Evolutionary conservation across 805 yeast species (phyloP).

Genomic region (Saccharomyces eubayanus): DNA sequence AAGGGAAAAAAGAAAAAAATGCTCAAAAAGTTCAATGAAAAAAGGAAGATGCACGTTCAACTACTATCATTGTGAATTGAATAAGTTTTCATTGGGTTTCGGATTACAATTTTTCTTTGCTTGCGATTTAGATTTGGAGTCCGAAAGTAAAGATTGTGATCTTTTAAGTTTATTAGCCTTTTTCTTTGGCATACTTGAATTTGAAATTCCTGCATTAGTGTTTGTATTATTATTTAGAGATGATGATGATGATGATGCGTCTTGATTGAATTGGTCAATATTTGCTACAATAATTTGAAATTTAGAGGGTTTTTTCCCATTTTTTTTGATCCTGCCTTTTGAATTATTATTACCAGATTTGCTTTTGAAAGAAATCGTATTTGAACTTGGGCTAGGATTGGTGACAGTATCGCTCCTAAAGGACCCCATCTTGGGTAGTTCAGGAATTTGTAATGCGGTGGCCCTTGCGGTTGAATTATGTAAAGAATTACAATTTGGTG

Average conservation of each 20-base stretch:
- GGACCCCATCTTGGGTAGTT: slow-evolving; percentile 32
- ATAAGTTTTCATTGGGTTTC: slow-evolving; percentile 5
- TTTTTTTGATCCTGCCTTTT: slow-evolving; percentile 14
- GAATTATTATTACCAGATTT: slow-evolving; percentile 4
- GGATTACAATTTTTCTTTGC: slow-evolving; percentile 3
- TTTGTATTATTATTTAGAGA: slow-evolving; percentile 4
- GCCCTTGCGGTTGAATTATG: slow-evolving; percentile 2
- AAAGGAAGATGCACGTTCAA: not conserved
- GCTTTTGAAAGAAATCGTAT: not conserved
- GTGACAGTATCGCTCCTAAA: slow-evolving; percentile 21
- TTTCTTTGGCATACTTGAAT: slow-evolving; percentile 10
- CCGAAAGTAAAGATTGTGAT: slow-evolving; percentile 21
- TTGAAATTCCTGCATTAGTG: slow-evolving; percentile 4
- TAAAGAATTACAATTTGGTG: slow-evolving; percentile 20
- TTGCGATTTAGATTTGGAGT: slow-evolving; percentile 4
- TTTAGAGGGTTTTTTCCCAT: slow-evolving; percentile 23
- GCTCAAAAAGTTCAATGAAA: not conserved
- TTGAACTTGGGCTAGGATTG: slow-evolving; percentile 4
- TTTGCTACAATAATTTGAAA: slow-evolving; percentile 32
- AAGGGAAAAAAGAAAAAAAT: not conserved
- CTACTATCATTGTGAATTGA: not conserved
- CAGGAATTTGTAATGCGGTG: slow-evolving; percentile 21
- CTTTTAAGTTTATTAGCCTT: slow-evolving; percentile 14
- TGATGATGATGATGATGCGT: slow-evolving; percentile 7
- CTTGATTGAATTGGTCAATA: slow-evolving; percentile 24